Evolutionary conservation across 495 filamentous ascomycete genomes (phyloP), one percentile per base, ranked within the genome.

Genomic region (Daldinia grandis): DNA sequence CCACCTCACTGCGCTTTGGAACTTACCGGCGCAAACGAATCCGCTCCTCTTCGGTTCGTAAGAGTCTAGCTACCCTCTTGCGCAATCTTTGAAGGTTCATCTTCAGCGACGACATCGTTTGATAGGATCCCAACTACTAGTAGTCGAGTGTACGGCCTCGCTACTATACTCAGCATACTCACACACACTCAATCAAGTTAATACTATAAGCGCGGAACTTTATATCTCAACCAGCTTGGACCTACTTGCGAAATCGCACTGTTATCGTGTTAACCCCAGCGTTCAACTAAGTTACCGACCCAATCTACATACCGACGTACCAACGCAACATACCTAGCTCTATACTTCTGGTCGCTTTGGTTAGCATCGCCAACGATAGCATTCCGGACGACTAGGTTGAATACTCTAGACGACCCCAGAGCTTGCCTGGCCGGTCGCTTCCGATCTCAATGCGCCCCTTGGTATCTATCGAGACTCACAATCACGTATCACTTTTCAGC

Each of bases 381-480:
- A 38, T 15, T 37, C 25, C n/a, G 15, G 15, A 38, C 50, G 51
- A 68, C 38, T 64, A 35, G 55, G 58, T 30, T 68, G 25, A 59
- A 38, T 30, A 63, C 44, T 66, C 27, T 40, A 67, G 54, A 72
- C 65, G 62, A n/a, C 68, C 61, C 51, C 57, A 49, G 68, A 71
- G 31, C 50, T 62, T 47, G 8, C 47, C 49, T 58, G 57, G 55
- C 37, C 51, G 68, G 62, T 71, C 62, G 68, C 62, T 71, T 71
- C 57, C 62, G 66, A 68, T 54, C 73, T 76, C 76, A 75, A 83
- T 85, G 83, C 76, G 74, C 73, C 81, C 82, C 19, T 76, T 85
- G 70, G 74, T 87, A 67, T 83, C 82, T 33, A 78, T 87, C 66
- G 79, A 87, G 73, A 87, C 83, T 79, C 79, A 85, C 77, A 79